Base-by-base conservation (phyloP, 768 basidiomycete species). In the Hysterangium stoloniferum region DNA sequence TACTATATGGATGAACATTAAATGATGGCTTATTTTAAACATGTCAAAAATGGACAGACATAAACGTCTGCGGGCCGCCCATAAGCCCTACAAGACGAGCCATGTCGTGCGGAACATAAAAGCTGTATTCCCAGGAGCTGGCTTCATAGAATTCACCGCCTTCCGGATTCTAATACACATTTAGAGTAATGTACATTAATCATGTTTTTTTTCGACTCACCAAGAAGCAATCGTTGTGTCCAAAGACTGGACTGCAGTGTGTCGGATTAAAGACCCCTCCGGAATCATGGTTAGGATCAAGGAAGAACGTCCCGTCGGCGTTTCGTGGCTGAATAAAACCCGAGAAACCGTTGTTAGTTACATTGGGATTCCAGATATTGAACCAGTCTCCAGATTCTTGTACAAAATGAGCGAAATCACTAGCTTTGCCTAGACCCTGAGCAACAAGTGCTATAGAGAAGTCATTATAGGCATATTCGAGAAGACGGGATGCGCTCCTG, bases 401-500 rank as follows among this genome's bases (percentile, higher is more conserved):
- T n/a, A 28, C 15, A 36, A 52, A 57, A 19, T 56, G 54, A 4
- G 25, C n/a, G 19, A 45, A 38, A 17, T 25, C 20, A 8, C 35
- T 4, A 8, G 12, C 7, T n/a, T 44, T 32, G 8, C 54, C 56
- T 8, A 53, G 33, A 6, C 54, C 56, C 31, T 55, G 17, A 12
- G 56, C 56, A 38, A 55, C 48, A 29, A 55, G 34, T 8, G 53
- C 56, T 40, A 56, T 57, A 22, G 54, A 32, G 41, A 57, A 57
- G 43, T 57, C 56, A 31, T 57, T 57, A 52, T 52, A 57, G 8
- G 54, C 54, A 31, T 57, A 57, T 43, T 57, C 56, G 11, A 57
- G 29, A 32, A 51, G 43, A 5, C 56, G 54, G n/a, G 56, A 56
- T 4, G 52, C 56, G 42, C 54, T 57, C 56, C 56, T 57, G 20